phyloP scores from a whole-genome alignment of 257 asterid species.

The Lithospermum erythrorhizon region DNA sequence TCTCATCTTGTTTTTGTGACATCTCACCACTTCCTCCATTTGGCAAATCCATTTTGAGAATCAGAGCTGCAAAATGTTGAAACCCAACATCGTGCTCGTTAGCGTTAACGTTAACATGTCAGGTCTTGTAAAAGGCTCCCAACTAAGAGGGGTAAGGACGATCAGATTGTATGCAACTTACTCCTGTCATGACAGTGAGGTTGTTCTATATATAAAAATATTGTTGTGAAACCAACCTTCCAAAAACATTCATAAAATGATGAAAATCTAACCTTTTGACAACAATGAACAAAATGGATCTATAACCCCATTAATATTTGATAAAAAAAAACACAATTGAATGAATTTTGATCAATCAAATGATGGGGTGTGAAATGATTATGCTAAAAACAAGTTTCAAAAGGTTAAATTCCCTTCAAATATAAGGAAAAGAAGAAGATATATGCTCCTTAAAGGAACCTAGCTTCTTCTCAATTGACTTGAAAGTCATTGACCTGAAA shows the following conservation, averaged over 20 bases:
- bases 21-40: slow-evolving; percentile 28
- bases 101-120: neutral
- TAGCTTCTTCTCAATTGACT: slow-evolving; percentile 13
- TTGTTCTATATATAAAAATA: neutral
- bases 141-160: too few species aligned
- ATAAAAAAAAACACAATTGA: slow-evolving; percentile 1
- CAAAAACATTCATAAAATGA: neutral
- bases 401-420: slow-evolving; percentile 3
- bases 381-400: slow-evolving; percentile 8
- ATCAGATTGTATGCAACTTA: too few species aligned
- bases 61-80: neutral
- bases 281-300: slow-evolving; percentile 9
- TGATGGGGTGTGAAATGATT: neutral
- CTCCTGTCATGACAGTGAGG: too few species aligned
- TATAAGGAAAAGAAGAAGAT: slow-evolving; percentile 4
- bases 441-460: neutral
- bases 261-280: slow-evolving; percentile 1
- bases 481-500: neutral
- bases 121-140: too few species aligned
- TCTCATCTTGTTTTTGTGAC: slow-evolving; percentile 23
- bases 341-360: too few species aligned
- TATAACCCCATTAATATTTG: slow-evolving; percentile 19
- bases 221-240: slow-evolving; percentile 5
- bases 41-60: slow-evolving; percentile 39
- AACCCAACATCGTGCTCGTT: slow-evolving; percentile 1